Evolutionary conservation across 768 basidiomycete genomes (phyloP).

Genomic region (Russula earlei): DNA sequence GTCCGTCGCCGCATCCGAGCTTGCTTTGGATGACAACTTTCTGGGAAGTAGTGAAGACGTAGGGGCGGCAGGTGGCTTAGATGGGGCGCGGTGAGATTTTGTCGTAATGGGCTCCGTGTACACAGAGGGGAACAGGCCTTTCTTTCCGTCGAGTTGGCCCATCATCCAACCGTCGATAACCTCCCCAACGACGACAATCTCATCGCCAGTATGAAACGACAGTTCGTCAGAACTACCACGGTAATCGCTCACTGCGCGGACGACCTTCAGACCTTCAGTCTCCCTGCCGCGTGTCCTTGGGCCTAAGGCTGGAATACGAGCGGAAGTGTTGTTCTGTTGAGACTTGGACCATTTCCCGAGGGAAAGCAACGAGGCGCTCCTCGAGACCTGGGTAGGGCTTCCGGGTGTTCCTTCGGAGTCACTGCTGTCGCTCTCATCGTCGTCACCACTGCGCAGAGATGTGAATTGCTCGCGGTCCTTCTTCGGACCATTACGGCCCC

Average conservation of each 20-base stretch:
- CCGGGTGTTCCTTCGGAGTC: slow-evolving; percentile 24
- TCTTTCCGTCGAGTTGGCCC: slow-evolving; percentile 60
- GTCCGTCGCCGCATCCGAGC: slow-evolving; percentile 1
- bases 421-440: slow-evolving; percentile 32
- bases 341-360: slow-evolving; percentile 14
- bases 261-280: slow-evolving; percentile 28
- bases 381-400: slow-evolving; percentile 15
- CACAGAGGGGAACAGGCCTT: slow-evolving; percentile 73
- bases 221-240: slow-evolving; percentile 69
- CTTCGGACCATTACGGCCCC: slow-evolving; percentile 12
- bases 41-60: background rate
- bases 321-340: slow-evolving; percentile 2
- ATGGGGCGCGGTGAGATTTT: slow-evolving; percentile 21
- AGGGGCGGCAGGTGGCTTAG: slow-evolving; percentile 22
- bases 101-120: slow-evolving; percentile 49
- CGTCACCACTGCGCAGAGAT: slow-evolving; percentile 40
- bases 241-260: slow-evolving; percentile 71
- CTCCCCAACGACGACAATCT: slow-evolving; percentile 69
- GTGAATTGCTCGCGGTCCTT: slow-evolving; percentile 40
- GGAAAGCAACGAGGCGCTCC: slow-evolving; percentile 13
- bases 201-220: slow-evolving; percentile 60
- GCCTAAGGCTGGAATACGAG: slow-evolving; percentile 10
- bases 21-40: slow-evolving; percentile 8
- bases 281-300: slow-evolving; percentile 29
- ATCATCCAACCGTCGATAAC: slow-evolving; percentile 90